A percentile compares a stretch with the other conserved stretches of the same genome.
These are phyloP conservation scores for Globisporangium perplexum DNA, from an alignment of 352 stramenopile species.

Conservation along the genomic window DNA sequence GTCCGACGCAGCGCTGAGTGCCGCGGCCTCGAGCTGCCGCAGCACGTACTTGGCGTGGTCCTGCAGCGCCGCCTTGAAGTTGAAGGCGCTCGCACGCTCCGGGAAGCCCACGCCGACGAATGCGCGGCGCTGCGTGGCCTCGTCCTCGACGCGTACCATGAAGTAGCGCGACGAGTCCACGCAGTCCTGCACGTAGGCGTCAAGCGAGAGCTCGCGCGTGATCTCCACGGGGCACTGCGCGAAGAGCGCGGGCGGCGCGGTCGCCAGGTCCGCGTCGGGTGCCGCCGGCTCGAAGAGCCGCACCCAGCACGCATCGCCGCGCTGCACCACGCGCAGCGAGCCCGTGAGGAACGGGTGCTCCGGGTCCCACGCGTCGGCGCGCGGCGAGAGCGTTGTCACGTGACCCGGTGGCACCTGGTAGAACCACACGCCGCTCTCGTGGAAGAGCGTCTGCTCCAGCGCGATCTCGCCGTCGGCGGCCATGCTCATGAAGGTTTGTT, in stretches of 20 bases:
- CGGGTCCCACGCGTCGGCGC: slow-evolving; percentile 76
- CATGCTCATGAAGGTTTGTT: no score
- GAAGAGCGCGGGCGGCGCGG: slow-evolving; percentile 36
- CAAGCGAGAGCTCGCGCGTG: slow-evolving; percentile 46
- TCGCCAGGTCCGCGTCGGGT: not conserved
- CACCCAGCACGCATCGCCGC: slow-evolving; percentile 65
- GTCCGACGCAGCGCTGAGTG: slow-evolving; percentile 7
- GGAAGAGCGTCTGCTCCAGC: slow-evolving; percentile 74
- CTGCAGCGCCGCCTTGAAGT: slow-evolving; percentile 82
- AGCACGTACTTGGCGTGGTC: slow-evolving; percentile 80
- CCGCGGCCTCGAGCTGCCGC: slow-evolving; percentile 44
- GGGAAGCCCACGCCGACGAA: slow-evolving; percentile 81
- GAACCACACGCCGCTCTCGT: slow-evolving; percentile 75
- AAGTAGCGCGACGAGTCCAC: slow-evolving; percentile 88
- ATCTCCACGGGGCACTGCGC: slow-evolving; percentile 77
- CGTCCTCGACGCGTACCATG: slow-evolving; percentile 81
- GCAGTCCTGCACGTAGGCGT: slow-evolving; percentile 81
- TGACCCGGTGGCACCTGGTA: slow-evolving; percentile 72
- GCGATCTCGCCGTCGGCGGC: slow-evolving; percentile 22
- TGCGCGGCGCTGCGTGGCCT: slow-evolving; percentile 56
- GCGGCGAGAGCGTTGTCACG: slow-evolving; percentile 65
- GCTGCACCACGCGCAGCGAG: slow-evolving; percentile 59
- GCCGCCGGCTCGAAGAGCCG: slow-evolving; percentile 67
- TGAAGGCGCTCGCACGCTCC: slow-evolving; percentile 69
- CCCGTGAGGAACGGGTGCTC: slow-evolving; percentile 81